Evolutionary conservation across 805 yeast species (phyloP), one percentile per base, ranked within the genome.

Genomic region (Grigorovia jiainica): DNA sequence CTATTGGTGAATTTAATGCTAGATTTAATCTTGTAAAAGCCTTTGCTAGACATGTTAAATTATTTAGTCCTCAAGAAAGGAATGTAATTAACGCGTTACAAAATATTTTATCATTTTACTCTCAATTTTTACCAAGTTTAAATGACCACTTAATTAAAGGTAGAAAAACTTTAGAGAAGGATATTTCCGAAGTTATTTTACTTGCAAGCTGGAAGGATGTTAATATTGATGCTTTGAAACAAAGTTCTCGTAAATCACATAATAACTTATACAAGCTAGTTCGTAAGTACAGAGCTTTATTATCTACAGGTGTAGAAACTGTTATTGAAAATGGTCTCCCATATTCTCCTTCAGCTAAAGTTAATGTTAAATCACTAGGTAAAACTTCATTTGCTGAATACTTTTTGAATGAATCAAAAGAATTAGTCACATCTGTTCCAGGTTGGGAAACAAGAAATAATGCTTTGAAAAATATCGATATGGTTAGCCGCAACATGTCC

Each of bases 141-240:
- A 57, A 59, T 2, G 73, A 71, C 0, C 59, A 64, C 9, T 55
- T 87, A 8, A 52, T 50, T 0, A 54, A 55, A 1, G 70, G 71
- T 1, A 78, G 71, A 58, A 76, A 72, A 52, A 60, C 63, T 3
- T 64, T 90, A 29, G 86, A 80, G 44, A 90, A 89, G 55, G 87
- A 87, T 39, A 75, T 92, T 9, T 71, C 78, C 29, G 98, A 92
- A 44, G 80, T 87, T 3, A 87, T 92, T 34, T 64, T 86, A 36
- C 68, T 92, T 13, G 97, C 98, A 1, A 85, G 95, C 54, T 94
- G 97, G 97, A 87, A 89, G 52, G 99, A 92, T 64, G 89, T 87
- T 10, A 94, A 92, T 54, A 76, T 87, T 35, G 94, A 84, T 55
- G 95, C 98, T 0, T 70, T 92, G 53, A 87, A 86, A 51, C 97